Evolutionary conservation across 257 asterid genomes (phyloP).

Genomic region (Solanum sejunctum): DNA sequence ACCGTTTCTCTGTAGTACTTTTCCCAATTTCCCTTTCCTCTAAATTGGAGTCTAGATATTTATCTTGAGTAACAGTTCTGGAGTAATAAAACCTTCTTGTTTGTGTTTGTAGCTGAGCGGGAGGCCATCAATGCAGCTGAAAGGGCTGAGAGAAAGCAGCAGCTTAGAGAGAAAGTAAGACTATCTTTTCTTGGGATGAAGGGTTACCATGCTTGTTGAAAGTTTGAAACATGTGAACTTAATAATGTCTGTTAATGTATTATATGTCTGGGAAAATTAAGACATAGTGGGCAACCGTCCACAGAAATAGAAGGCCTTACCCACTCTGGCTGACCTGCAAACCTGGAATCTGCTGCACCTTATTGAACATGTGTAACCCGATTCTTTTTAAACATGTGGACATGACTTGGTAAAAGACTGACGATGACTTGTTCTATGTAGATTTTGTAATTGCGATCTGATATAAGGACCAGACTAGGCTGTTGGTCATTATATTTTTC

Average conservation of each 20-base stretch:
- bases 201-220: neutral
- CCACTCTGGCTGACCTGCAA: neutral
- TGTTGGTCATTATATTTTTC: neutral
- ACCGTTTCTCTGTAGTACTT: neutral
- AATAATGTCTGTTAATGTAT: neutral
- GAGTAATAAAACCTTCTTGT: neutral
- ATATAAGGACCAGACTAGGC: neutral
- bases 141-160: slow-evolving; percentile 81
- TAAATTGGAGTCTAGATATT: neutral
- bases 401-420: neutral
- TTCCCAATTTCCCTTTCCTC: neutral
- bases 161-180: slow-evolving; percentile 81
- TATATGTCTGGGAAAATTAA: neutral
- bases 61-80: neutral
- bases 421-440: neutral
- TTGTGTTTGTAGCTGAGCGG: slow-evolving; percentile 58
- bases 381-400: neutral
- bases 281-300: neutral
- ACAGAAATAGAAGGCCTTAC: neutral
- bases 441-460: neutral
- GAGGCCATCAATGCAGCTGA: slow-evolving; percentile 91
- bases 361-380: neutral
- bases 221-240: neutral
- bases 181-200: neutral
- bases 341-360: neutral